A percentile compares a stretch with the other conserved stretches of the same genome.
phyloP scores from a whole-genome alignment of 257 asterid species.

The Hygrophila difformis region DNA sequence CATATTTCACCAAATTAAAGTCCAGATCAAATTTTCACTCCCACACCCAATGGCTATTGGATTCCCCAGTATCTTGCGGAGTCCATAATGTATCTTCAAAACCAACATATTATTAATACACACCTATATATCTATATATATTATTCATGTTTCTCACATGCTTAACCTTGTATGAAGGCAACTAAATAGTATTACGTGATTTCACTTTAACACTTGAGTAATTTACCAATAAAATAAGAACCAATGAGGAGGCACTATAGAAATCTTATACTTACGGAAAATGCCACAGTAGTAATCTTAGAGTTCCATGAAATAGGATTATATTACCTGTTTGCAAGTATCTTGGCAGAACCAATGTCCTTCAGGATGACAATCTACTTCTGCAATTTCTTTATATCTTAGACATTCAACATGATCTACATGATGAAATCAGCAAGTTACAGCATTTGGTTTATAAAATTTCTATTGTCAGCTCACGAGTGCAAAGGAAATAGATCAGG shows the following conservation, averaged over 20 bases:
- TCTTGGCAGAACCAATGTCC: conserved; percentile 65
- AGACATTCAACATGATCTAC: conserved; percentile 73
- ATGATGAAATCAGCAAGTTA: conserved; percentile 19
- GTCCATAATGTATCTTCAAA: conserved; percentile 61
- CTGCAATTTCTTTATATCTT: conserved; percentile 24
- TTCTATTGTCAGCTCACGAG: conserved; percentile 1
- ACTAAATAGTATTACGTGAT: no score
- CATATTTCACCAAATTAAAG: conserved; percentile 52
- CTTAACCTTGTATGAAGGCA: no score
- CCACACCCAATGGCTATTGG: conserved; percentile 51
- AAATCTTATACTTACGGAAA: conserved; percentile 6
- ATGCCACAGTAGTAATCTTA: neutral
- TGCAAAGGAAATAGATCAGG: conserved; percentile 12
- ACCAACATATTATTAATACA: conserved; percentile 1
- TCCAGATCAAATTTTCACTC: conserved; percentile 51
- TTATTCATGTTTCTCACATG: conserved; percentile 7
- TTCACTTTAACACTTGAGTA: neutral
- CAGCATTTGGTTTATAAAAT: conserved; percentile 2
- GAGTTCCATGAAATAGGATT: conserved; percentile 5
- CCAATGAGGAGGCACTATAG: conserved; percentile 1
- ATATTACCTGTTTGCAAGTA: conserved; percentile 60
- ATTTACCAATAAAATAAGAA: conserved; percentile 1
- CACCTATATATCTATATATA: no score
- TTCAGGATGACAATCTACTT: conserved; percentile 21
- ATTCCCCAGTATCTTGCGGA: conserved; percentile 42